These are phyloP conservation scores for Candida orba DNA, from an alignment of 805 yeast species.

Conservation along the genomic window DNA sequence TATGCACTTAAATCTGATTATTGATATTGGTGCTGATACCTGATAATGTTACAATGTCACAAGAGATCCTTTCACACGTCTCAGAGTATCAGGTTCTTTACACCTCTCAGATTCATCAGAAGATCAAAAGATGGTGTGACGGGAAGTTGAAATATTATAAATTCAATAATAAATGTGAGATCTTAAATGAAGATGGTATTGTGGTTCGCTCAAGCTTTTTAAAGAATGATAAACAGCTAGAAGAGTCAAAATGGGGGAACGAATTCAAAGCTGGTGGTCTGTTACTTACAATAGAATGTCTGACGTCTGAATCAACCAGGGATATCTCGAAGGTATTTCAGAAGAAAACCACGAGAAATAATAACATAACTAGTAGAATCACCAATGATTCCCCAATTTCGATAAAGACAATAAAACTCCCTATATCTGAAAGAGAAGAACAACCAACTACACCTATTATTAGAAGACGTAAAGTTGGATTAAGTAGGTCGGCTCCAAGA, in stretches of 20 bases:
- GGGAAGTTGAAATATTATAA: slow-evolving; percentile 17
- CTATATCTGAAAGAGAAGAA: background rate
- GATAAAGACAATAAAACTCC: background rate
- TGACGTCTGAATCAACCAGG: slow-evolving; percentile 10
- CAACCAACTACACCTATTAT: background rate
- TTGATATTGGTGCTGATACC: background rate
- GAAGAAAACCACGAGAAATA: background rate
- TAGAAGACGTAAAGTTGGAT: slow-evolving; percentile 10
- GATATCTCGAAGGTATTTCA: slow-evolving; percentile 14
- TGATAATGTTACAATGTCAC: slow-evolving; percentile 11
- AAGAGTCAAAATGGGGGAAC: slow-evolving; percentile 11
- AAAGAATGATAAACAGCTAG: slow-evolving; percentile 6
- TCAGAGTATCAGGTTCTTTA: slow-evolving; percentile 16
- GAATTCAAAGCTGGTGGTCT: slow-evolving; percentile 14
- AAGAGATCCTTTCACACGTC: slow-evolving; percentile 18
- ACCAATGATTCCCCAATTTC: background rate
- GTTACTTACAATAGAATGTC: slow-evolving; percentile 11
- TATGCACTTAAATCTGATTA: no score
- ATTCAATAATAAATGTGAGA: slow-evolving; percentile 18
- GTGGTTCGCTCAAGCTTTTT: slow-evolving; percentile 14
- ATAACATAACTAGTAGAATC: no score
- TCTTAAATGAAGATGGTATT: slow-evolving; percentile 12
- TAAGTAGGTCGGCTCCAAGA: slow-evolving; percentile 10
- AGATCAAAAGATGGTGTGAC: slow-evolving; percentile 20
- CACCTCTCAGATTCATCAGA: slow-evolving; percentile 17